A percentile compares a stretch with the other conserved stretches of the same genome.
Conservation (phyloP, 805 yeast species). For the Candida argentea region DNA sequence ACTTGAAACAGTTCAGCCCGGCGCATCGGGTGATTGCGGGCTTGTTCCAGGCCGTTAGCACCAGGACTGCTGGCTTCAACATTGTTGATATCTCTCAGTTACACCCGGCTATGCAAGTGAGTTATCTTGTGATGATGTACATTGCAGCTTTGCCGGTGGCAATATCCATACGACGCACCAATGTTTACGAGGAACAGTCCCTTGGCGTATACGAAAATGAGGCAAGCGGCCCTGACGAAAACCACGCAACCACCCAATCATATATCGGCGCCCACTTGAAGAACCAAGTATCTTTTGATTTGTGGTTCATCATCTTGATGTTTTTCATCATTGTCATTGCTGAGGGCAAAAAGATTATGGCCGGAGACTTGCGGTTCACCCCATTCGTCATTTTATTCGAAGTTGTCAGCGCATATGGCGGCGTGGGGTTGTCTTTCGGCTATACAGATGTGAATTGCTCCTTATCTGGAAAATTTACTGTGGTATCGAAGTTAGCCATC, state of each 20-base stretch:
- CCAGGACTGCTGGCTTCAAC: constrained; percentile 89
- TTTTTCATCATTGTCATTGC: constrained; percentile 78
- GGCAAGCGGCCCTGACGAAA: constrained; percentile 16
- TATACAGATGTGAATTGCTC: constrained; percentile 61
- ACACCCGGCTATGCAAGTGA: constrained; percentile 88
- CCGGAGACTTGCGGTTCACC: constrained; percentile 37
- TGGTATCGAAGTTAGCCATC: constrained; percentile 71
- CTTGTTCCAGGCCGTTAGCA: constrained; percentile 79
- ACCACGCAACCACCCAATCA: constrained; percentile 38
- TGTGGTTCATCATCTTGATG: constrained; percentile 89
- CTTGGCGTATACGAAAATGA: constrained; percentile 69
- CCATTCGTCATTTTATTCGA: constrained; percentile 76
- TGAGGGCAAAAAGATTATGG: constrained; percentile 56
- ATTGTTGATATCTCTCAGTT: constrained; percentile 59
- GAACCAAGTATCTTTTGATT: constrained; percentile 83
- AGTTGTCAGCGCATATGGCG: constrained; percentile 90
- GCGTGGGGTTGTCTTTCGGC: constrained; percentile 89
- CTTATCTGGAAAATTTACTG: constrained; percentile 60
- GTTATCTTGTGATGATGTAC: constrained; percentile 96
- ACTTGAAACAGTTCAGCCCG: constrained; percentile 43
- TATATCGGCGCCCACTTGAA: constrained; percentile 84
- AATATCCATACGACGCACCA: constrained; percentile 90
- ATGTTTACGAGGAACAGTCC: constrained; percentile 96
- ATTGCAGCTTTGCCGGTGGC: constrained; percentile 95
- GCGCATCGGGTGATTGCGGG: constrained; percentile 77